Evolutionary conservation across 495 filamentous ascomycete species (phyloP), one percentile per base, ranked within the genome.

Genomic region (Tuber magnatum): DNA sequence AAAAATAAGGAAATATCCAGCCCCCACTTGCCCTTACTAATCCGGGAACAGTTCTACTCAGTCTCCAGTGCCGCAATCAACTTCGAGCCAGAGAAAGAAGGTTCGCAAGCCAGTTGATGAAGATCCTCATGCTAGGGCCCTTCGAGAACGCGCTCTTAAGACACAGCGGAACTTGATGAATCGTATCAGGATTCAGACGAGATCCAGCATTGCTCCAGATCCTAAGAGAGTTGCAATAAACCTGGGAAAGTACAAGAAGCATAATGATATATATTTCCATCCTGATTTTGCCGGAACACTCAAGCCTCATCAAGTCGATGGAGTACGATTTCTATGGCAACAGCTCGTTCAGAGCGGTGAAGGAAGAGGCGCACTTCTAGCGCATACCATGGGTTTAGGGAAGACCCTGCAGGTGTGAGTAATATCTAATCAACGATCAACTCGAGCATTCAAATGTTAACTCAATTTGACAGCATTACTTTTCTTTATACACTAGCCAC

Each of bases 361-460:
- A 38, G 85, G 85, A 39, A 89, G 92, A 81, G 94, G 94, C 9
- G 96, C 93, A 79, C 85, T 97, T 4, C 87, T 98, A 42, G 93
- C 94, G 3, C 94, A 97, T 82, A 93, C 92, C 1, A 97, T 97
- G 94, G 94, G 94, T 3, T 83, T 98, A 24, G 94, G 94, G 22
- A 98, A 98, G 83, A 97, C 94, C 0, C 92, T 97, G 89, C 94
- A 97, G 81, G 86, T 91, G 85, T 88, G 83, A 84, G 88, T 89
- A 39, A n/a, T 32, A 61, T 38, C 61, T 10, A n/a, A 35, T 43
- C 56, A 61, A 61, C 18, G 32, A 18, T 16, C 4, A 65, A 32
- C 56, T 65, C 14, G 35, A 32, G 12, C 14, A 65, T 65, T 35
- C 14, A 35, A 35, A 32, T 65, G 32, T 65, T 73, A 77, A 80